Evolutionary conservation across 495 filamentous ascomycete genomes (phyloP).

Genomic region (Penicillium angulare): DNA sequence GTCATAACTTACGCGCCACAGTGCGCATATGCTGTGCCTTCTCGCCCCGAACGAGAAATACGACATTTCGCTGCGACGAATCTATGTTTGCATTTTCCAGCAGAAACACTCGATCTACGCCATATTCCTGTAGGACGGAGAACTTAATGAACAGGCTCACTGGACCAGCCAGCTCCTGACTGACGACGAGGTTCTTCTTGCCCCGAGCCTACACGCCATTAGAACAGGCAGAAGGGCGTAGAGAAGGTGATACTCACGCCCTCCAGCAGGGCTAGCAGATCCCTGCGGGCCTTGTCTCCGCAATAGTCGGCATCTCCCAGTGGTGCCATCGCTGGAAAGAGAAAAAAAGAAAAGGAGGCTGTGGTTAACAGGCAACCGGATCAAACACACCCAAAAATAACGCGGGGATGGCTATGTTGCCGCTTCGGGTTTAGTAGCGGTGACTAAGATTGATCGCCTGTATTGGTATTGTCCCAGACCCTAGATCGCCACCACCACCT

Average conservation of each 20-base stretch:
- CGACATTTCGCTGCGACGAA: conserved; percentile 88
- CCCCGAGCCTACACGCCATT: conserved; percentile 72
- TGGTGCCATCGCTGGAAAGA: conserved; percentile 54
- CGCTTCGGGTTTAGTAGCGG: conserved; percentile 16
- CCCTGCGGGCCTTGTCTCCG: conserved; percentile 78
- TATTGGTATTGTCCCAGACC: conserved; percentile 16
- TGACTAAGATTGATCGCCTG: conserved; percentile 6
- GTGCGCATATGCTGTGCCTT: conserved; percentile 74
- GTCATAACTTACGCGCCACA: conserved; percentile 74
- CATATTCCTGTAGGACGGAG: conserved; percentile 86
- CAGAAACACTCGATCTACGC: conserved; percentile 93
- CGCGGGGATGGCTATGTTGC: conserved; percentile 11
- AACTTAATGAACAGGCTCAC: conserved; percentile 92
- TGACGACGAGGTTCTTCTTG: conserved; percentile 97
- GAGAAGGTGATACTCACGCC: conserved; percentile 69
- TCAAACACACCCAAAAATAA: conserved; percentile 24
- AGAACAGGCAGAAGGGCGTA: conserved; percentile 9
- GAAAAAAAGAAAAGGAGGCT: conserved; percentile 8
- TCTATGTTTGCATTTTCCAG: conserved; percentile 94
- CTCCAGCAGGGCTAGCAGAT: conserved; percentile 83
- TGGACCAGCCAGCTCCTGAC: conserved; percentile 83
- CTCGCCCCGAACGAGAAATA: conserved; percentile 89
- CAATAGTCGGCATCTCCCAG: conserved; percentile 77
- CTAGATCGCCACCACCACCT: background rate
- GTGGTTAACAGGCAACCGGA: conserved; percentile 18